Evolutionary conservation across 2,329 filamentous ascomycete species (phyloP), one percentile per base, ranked within the genome.

Genomic region (Aspergillus hortae): DNA sequence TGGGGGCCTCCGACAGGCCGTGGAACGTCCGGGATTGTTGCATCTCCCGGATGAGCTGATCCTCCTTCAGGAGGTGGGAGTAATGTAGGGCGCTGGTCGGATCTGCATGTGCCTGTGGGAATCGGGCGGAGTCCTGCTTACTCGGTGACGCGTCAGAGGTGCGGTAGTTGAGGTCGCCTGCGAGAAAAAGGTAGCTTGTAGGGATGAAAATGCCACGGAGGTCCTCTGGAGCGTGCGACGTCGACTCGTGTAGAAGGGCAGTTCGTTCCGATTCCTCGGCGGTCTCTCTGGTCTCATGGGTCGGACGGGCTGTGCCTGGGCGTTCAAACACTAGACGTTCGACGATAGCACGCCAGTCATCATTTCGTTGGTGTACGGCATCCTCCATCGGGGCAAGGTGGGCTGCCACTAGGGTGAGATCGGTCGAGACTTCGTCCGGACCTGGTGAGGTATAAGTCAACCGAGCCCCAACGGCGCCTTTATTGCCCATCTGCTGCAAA

Each of bases 151-250:
- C 80, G 56, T 85, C 80, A 6, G 86, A 84, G 15, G 92, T 95
- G 60, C 94, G 88, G 73, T 99, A 99, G 77, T 99, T 99, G 54
- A 99, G 80, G 69, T 99, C 94, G 21, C 94, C 94, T 0, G 87
- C 88, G 44, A 97, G 78, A 68, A 97, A 95, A 1, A 96, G 77
- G 67, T 95, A 85, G 3, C 85, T 85, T 3, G 80, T 81, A 1
- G 89, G 84, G 46, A 82, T 83, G 75, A 92, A 96, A 51, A 97
- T 83, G 19, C 72, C 69, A 4, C 52, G 57, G n/a, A 61, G 54
- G 7, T 56, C 57, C 58, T 59, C 33, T 51, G 64, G 43, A 54
- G 61, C 12, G 61, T 79, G 52, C n/a, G 61, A 56, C 14, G 57
- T 55, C 35, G 61, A 49, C n/a, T 46, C 48, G 5, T 66, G 58